Evolutionary conservation across 2,329 filamentous ascomycete genomes (phyloP).

Genomic region (Capronia americana): DNA sequence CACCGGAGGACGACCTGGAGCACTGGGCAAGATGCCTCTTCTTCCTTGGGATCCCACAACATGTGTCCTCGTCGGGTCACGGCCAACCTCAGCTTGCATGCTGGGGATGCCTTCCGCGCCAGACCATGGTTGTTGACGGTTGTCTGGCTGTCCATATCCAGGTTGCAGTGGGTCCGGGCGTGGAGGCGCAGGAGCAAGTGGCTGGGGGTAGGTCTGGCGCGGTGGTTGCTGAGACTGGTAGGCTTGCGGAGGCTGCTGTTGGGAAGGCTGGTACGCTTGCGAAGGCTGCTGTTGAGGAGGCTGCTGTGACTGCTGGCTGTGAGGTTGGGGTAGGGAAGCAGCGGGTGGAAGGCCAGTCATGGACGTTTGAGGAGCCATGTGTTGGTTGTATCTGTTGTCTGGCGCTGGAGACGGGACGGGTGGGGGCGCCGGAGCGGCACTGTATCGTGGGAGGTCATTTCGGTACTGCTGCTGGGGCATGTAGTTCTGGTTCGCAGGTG

Average conservation of each 20-base stretch:
- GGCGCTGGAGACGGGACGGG: conserved; percentile 38
- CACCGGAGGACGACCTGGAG: conserved; percentile 81
- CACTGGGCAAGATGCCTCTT: conserved; percentile 87
- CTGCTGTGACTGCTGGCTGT: conserved; percentile 48
- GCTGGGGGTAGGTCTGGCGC: conserved; percentile 74
- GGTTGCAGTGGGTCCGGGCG: conserved; percentile 74
- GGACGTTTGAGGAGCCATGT: conserved; percentile 51
- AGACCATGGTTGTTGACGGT: conserved; percentile 52
- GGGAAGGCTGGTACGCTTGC: conserved; percentile 47
- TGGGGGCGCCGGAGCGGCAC: conserved; percentile 51
- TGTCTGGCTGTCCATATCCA: conserved; percentile 60
- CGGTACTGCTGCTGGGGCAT: conserved; percentile 39
- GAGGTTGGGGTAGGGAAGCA: conserved; percentile 51
- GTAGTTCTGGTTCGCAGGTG: conserved; percentile 45
- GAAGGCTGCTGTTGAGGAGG: conserved; percentile 50
- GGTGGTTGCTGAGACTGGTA: conserved; percentile 61
- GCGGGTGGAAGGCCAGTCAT: conserved; percentile 52
- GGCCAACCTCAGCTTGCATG: conserved; percentile 49
- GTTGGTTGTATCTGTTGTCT: conserved; percentile 38
- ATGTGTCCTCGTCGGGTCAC: conserved; percentile 67
- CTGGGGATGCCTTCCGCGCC: conserved; percentile 49
- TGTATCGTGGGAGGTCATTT: conserved; percentile 42
- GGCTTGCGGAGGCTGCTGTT: conserved; percentile 48
- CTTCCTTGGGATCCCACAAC: conserved; percentile 95
- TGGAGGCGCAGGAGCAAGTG: conserved; percentile 74